Evolutionary conservation across 768 basidiomycete species (phyloP).

Genomic region (Chalciporus piperatus): DNA sequence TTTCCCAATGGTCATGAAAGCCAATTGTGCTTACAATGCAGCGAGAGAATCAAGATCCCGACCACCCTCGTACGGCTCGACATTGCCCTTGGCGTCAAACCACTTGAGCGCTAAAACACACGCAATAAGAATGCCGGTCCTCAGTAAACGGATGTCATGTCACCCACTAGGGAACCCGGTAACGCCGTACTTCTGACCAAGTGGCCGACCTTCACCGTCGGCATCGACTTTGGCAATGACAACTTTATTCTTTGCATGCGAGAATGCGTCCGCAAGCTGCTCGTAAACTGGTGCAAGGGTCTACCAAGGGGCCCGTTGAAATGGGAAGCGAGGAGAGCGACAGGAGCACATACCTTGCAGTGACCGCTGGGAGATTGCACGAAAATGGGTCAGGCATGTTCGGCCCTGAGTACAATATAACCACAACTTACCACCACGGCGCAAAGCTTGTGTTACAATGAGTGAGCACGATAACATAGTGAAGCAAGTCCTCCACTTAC

Average conservation of each 20-base stretch:
- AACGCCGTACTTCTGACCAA: conserved; percentile 78
- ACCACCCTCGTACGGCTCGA: conserved; percentile 69
- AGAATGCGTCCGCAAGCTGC: conserved; percentile 84
- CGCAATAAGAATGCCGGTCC: conserved; percentile 3
- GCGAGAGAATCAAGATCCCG: conserved; percentile 79
- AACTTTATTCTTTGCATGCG: conserved; percentile 76
- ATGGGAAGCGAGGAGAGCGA: background rate
- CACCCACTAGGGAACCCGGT: conserved; percentile 81
- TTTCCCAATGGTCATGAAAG: background rate
- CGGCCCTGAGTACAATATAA: background rate
- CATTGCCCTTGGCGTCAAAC: conserved; percentile 71
- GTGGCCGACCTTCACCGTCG: conserved; percentile 76
- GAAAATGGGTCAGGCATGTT: conserved; percentile 1
- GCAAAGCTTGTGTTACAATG: conserved; percentile 55
- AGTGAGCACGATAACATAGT: background rate
- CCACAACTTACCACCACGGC: conserved; percentile 73
- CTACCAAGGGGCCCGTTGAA: conserved; percentile 36
- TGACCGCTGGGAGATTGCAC: conserved; percentile 55
- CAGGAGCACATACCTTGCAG: conserved; percentile 63
- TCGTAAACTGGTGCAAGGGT: conserved; percentile 88
- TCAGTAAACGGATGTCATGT: background rate
- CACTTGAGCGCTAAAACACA: conserved; percentile 74
- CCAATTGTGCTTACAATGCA: conserved; percentile 55
- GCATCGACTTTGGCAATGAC: conserved; percentile 91
- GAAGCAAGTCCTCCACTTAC: conserved; percentile 45